Percentiles rank a stretch among this genome's conserved stretches.
Evolutionary conservation across 1,139 yeast genomes (phyloP).

Genomic region (Suhomyces panamericanus): DNA sequence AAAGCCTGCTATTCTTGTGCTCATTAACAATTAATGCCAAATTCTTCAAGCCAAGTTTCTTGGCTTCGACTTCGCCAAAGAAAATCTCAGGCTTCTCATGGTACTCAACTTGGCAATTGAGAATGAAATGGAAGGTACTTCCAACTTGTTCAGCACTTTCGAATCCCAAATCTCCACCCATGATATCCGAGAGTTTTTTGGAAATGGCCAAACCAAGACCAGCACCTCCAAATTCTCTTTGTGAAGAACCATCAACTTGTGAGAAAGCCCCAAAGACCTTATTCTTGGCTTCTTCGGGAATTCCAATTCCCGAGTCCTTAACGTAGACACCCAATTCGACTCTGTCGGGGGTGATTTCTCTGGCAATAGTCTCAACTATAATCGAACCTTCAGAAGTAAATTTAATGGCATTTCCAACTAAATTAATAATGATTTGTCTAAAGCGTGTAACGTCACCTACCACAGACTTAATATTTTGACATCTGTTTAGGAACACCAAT

Average conservation of each 20-base stretch:
- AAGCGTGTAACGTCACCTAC: conserved; percentile 54
- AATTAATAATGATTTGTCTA: conserved; percentile 54
- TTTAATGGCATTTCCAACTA: conserved; percentile 59
- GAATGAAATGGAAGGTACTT: conserved; percentile 48
- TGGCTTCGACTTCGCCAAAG: conserved; percentile 18
- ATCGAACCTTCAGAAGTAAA: conserved; percentile 53
- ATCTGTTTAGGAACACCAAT: conserved; percentile 47
- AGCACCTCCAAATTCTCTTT: conserved; percentile 59
- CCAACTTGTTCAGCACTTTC: conserved; percentile 55
- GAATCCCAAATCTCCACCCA: conserved; percentile 58
- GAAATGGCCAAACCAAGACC: conserved; percentile 63
- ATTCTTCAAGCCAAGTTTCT: conserved; percentile 13
- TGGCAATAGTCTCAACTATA: conserved; percentile 39
- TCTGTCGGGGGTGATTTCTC: conserved; percentile 31
- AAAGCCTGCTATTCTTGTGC: conserved; percentile 31
- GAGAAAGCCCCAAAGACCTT: conserved; percentile 61
- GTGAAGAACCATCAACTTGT: conserved; percentile 61
- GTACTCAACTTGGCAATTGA: conserved; percentile 30
- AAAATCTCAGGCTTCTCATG: conserved; percentile 20
- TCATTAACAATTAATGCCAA: conserved; percentile 38
- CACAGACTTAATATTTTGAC: conserved; percentile 44
- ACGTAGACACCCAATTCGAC: conserved; percentile 47
- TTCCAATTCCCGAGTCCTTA: conserved; percentile 64
- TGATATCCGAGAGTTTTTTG: conserved; percentile 55
- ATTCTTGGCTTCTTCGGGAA: conserved; percentile 47